Percentiles rank a stretch among this genome's conserved stretches.
Evolutionary conservation across 2,329 filamentous ascomycete genomes (phyloP).

Genomic region (Clonostachys chloroleuca): DNA sequence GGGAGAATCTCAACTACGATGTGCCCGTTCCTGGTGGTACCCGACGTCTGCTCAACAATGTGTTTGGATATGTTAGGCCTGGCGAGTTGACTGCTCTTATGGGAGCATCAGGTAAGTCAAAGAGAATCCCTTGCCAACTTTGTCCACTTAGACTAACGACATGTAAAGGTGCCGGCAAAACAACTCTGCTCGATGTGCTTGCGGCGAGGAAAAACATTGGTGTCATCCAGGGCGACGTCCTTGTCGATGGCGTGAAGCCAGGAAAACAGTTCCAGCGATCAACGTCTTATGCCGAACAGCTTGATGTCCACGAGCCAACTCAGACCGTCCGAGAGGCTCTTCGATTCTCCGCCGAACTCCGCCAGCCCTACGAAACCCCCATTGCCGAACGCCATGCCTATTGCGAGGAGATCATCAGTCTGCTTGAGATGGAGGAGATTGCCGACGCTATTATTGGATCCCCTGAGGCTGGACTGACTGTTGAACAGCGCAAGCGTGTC

Average conservation of each 20-base stretch:
- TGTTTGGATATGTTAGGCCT: conserved; percentile 69
- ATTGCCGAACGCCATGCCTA: conserved; percentile 52
- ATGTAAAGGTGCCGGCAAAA: conserved; percentile 67
- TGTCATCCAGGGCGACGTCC: conserved; percentile 50
- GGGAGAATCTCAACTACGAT: conserved; percentile 80
- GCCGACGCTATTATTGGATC: conserved; percentile 55
- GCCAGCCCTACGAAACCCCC: conserved; percentile 50
- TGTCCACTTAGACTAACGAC: too few relatives aligned
- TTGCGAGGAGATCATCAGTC: conserved; percentile 56
- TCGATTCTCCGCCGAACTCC: conserved; percentile 57
- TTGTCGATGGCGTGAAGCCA: conserved; percentile 52
- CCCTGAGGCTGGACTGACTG: conserved; percentile 65
- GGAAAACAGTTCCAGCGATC: conserved; percentile 57
- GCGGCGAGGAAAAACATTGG: conserved; percentile 57
- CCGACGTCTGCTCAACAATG: conserved; percentile 48
- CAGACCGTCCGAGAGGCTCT: conserved; percentile 62
- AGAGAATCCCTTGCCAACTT: too few relatives aligned
- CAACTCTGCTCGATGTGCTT: conserved; percentile 76
- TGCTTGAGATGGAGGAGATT: conserved; percentile 54
- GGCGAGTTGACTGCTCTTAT: conserved; percentile 76
- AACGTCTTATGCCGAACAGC: conserved; percentile 59
- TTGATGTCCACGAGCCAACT: conserved; percentile 57
- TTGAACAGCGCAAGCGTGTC: conserved; percentile 67
- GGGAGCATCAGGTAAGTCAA: conserved; percentile 57
- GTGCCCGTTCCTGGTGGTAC: conserved; percentile 55